Conservation (phyloP, 2,329 filamentous ascomycete species). For the Lachnum nothofagi region DNA sequence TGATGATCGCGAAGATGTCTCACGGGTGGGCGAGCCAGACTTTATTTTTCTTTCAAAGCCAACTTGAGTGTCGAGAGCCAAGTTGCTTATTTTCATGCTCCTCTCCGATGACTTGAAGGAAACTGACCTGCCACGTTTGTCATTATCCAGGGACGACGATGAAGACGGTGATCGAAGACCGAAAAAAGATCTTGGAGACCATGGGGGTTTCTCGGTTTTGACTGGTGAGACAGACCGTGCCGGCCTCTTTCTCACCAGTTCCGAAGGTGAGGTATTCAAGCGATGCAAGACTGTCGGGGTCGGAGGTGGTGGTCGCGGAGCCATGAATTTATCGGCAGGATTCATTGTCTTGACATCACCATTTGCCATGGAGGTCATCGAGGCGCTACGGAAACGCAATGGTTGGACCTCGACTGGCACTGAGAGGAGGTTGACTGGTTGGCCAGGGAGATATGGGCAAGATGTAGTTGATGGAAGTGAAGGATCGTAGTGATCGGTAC, state of each 20-base stretch:
- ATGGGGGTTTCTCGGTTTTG: constrained; percentile 22
- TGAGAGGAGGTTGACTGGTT: constrained; percentile 77
- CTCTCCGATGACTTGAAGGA: constrained; percentile 18
- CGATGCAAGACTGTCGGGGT: constrained; percentile 41
- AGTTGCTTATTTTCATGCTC: constrained; percentile 8
- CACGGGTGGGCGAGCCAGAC: constrained; percentile 19
- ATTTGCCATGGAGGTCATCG: constrained; percentile 54
- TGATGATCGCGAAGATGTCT: constrained; percentile 20
- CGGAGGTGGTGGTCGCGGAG: constrained; percentile 56
- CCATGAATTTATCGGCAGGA: constrained; percentile 68
- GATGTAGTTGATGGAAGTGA: constrained; percentile 66
- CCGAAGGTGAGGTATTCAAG: constrained; percentile 40
- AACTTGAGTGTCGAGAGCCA: constrained; percentile 5
- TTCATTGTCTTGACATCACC: constrained; percentile 69
- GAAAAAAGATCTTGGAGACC: constrained; percentile 30
- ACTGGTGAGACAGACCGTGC: constrained; percentile 28
- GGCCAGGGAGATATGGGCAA: constrained; percentile 84
- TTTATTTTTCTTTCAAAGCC: constrained; percentile 11
- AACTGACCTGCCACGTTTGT: constrained; percentile 22
- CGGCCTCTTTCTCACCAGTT: constrained; percentile 27
- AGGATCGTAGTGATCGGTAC: constrained; percentile 70
- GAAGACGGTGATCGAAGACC: constrained; percentile 20
- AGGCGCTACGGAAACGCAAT: constrained; percentile 57
- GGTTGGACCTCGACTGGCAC: constrained; percentile 65
- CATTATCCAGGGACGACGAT: constrained; percentile 7